Evolutionary conservation across 2,329 filamentous ascomycete species (phyloP).

Genomic region (Albophoma yamanashiensis): DNA sequence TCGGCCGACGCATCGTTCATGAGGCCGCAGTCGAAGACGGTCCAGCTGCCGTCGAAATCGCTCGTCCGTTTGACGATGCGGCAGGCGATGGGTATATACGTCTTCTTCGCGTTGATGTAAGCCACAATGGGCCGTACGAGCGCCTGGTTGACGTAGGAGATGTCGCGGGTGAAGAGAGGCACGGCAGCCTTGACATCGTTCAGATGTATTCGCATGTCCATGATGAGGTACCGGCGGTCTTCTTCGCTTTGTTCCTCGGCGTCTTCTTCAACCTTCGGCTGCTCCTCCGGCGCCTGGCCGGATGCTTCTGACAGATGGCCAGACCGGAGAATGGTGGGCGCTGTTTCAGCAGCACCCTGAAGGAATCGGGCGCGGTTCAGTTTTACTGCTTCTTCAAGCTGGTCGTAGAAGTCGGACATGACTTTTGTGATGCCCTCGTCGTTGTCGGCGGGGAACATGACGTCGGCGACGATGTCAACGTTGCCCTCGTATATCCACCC

Average conservation of each 20-base stretch:
- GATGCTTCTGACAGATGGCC: slow-evolving; percentile 22
- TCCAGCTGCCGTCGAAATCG: slow-evolving; percentile 95
- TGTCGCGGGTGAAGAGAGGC: slow-evolving; percentile 80
- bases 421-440: slow-evolving; percentile 88
- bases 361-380: slow-evolving; percentile 59
- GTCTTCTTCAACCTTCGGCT: slow-evolving; percentile 5
- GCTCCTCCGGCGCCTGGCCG: slow-evolving; percentile 3
- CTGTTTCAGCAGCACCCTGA: slow-evolving; percentile 30
- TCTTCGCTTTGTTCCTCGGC: slow-evolving; percentile 26
- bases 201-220: slow-evolving; percentile 89
- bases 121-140: slow-evolving; percentile 92
- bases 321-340: slow-evolving; percentile 15
- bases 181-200: slow-evolving; percentile 92
- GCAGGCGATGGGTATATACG: slow-evolving; percentile 92
- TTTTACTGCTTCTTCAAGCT: slow-evolving; percentile 84
- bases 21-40: slow-evolving; percentile 82
- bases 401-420: slow-evolving; percentile 94
- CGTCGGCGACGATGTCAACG: slow-evolving; percentile 90
- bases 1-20: slow-evolving; percentile 91
- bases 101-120: slow-evolving; percentile 92
- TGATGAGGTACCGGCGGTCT: slow-evolving; percentile 72
- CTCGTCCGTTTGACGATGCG: slow-evolving; percentile 79
- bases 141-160: slow-evolving; percentile 94
- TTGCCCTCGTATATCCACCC: slow-evolving; percentile 97
- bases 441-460: slow-evolving; percentile 83